Conservation (phyloP, 805 yeast species). For the Saccharomycopsis amapae region DNA sequence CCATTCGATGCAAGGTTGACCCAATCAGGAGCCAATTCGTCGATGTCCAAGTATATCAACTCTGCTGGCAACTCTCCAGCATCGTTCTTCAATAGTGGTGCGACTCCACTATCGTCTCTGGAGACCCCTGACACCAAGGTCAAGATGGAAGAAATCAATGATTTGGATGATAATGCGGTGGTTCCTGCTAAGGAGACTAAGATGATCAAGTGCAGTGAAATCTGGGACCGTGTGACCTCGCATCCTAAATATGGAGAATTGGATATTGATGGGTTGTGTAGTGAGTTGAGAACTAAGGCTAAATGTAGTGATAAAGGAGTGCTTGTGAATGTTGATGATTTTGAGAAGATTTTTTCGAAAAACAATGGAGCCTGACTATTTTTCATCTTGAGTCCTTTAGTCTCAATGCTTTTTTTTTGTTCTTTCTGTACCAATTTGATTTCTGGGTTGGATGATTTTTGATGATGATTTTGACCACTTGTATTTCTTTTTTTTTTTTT, state of each 20-base stretch:
- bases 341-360: constrained; percentile 42
- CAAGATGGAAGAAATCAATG: background rate
- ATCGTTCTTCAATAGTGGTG: constrained; percentile 19
- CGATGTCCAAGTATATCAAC: constrained; percentile 13
- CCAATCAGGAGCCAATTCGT: background rate
- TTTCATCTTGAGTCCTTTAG: background rate
- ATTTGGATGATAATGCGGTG: constrained; percentile 31
- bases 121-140: background rate
- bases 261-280: constrained; percentile 90
- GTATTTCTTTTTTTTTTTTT: too few species aligned
- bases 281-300: constrained; percentile 84
- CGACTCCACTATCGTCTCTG: constrained; percentile 1
- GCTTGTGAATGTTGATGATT: constrained; percentile 75
- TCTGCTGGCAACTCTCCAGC: constrained; percentile 11
- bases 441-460: background rate
- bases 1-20: constrained; percentile 6
- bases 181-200: constrained; percentile 65
- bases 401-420: background rate
- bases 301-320: constrained; percentile 93
- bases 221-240: constrained; percentile 92
- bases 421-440: background rate
- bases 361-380: too few species aligned
- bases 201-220: constrained; percentile 73
- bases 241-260: constrained; percentile 92
- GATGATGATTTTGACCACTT: background rate